A percentile compares a stretch with the other conserved stretches of the same genome.
These are phyloP conservation scores for Rhypophila decipiens DNA, from an alignment of 495 filamentous ascomycete species.

Conservation along the genomic window DNA sequence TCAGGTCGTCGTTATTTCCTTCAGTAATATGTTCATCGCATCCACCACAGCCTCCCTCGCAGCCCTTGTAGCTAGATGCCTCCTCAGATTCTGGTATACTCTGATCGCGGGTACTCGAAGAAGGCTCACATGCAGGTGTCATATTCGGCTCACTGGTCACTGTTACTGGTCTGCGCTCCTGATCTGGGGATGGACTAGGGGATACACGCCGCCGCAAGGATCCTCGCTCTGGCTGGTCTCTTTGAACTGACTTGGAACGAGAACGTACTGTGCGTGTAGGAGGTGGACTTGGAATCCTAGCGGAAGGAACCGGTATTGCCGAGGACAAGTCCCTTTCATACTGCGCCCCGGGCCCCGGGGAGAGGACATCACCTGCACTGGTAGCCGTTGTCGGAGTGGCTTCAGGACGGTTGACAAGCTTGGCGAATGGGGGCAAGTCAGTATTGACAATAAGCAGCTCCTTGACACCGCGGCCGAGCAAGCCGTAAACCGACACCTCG, in stretches of 20 bases:
- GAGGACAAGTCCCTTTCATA: background rate
- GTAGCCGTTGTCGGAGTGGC: background rate
- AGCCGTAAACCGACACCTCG: constrained; percentile 58
- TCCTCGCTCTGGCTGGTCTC: background rate
- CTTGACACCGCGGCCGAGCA: constrained; percentile 59
- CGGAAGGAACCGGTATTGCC: background rate
- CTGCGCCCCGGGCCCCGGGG: background rate
- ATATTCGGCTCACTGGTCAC: background rate
- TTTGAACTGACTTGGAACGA: background rate
- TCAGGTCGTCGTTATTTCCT: background rate
- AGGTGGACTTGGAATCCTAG: background rate
- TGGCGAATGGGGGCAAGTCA: constrained; percentile 21
- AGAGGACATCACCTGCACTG: background rate
- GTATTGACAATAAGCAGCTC: constrained; percentile 63
- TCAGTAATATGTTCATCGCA: constrained; percentile 2
- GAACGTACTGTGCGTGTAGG: background rate
- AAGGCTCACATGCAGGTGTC: background rate
- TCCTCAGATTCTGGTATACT: background rate
- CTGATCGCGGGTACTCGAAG: background rate
- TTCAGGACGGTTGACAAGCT: constrained; percentile 18
- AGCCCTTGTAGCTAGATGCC: background rate
- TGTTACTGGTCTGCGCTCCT: no score
- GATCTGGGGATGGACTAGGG: background rate
- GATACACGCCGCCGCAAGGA: background rate
- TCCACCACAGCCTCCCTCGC: constrained; percentile 5